These are phyloP conservation scores for Vaccinium corymbosum DNA, from an alignment of 148 eudicot genomes.

Conservation along the genomic window DNA sequence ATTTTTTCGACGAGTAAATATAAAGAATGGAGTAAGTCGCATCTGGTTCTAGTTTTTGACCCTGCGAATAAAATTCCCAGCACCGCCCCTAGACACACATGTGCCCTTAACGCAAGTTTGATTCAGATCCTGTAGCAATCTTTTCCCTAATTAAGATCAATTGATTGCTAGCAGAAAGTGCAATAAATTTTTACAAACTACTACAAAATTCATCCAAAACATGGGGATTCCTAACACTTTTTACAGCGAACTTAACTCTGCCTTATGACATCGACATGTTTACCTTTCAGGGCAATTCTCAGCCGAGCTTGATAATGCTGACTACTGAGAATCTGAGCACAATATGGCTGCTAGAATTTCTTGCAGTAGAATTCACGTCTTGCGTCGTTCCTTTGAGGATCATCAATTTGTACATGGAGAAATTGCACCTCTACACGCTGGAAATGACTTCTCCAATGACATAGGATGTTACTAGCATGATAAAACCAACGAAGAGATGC, in stretches of 20 bases:
- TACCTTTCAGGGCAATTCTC: neutral
- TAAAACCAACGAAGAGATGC: conserved; percentile 33
- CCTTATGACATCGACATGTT: too few relatives aligned
- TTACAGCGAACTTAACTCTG: neutral
- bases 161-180: neutral
- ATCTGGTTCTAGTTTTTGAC: too few relatives aligned
- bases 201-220: neutral
- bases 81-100: neutral
- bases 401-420: conserved; percentile 11
- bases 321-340: neutral
- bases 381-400: neutral
- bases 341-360: neutral
- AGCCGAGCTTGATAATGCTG: neutral
- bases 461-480: conserved; percentile 28
- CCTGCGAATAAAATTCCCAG: too few relatives aligned
- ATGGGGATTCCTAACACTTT: neutral
- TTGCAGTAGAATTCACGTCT: neutral
- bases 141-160: neutral
- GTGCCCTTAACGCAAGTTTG: neutral
- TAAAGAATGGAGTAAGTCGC: too few relatives aligned
- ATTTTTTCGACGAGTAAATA: too few relatives aligned
- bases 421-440: conserved; percentile 22
- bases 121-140: neutral
- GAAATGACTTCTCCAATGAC: conserved; percentile 33
- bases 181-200: neutral